Conservation (phyloP, 768 basidiomycete species). For the Boletus rufocinnamomeus region DNA sequence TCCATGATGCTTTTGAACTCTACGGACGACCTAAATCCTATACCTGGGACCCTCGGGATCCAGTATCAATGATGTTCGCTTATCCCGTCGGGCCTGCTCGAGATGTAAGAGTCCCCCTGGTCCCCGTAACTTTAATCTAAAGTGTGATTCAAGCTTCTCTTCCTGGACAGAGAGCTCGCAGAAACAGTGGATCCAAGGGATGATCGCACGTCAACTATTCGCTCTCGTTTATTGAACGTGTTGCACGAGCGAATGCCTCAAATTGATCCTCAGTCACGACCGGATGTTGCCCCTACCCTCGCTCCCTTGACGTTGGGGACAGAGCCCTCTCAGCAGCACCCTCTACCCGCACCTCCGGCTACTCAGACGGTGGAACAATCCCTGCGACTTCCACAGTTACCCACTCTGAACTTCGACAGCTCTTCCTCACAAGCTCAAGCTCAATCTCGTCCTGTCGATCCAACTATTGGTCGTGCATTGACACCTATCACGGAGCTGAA, state of each 20-base stretch:
- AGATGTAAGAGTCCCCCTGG: constrained; percentile 58
- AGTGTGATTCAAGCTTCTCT: constrained; percentile 59
- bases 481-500: constrained; percentile 69
- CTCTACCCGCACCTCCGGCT: constrained; percentile 23
- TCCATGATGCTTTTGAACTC: constrained; percentile 84
- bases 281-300: constrained; percentile 15
- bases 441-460: constrained; percentile 23
- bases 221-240: constrained; percentile 62
- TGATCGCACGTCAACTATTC: constrained; percentile 71
- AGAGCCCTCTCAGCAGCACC: constrained; percentile 31
- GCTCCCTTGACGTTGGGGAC: constrained; percentile 21
- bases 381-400: constrained; percentile 49
- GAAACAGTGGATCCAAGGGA: constrained; percentile 76
- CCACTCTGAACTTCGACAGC: constrained; percentile 54
- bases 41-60: constrained; percentile 88
- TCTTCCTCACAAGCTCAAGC: constrained; percentile 16
- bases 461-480: constrained; percentile 38
- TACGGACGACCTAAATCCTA: constrained; percentile 88
- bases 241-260: constrained; percentile 64
- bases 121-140: constrained; percentile 16
- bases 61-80: constrained; percentile 85
- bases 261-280: constrained; percentile 23
- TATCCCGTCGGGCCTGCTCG: constrained; percentile 86
- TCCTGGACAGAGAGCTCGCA: constrained; percentile 83
- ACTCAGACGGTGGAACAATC: constrained; percentile 12